Evolutionary conservation across 2,329 filamentous ascomycete species (phyloP), one percentile per base, ranked within the genome.

Genomic region (Fusarium sp.): DNA sequence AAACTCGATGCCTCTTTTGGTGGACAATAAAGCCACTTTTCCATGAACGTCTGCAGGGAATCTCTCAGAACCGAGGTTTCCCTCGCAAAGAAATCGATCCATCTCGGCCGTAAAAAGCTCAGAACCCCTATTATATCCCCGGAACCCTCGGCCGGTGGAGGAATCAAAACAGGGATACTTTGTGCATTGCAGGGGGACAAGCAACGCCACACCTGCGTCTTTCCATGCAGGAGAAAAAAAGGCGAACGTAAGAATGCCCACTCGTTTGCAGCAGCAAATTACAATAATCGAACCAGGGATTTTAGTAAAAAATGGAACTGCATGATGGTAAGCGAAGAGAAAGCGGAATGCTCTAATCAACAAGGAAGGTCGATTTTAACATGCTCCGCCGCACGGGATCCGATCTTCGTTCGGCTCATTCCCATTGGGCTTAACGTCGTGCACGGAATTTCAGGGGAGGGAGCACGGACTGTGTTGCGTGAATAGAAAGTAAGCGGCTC

Each of bases 341-440:
- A 49, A 19, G 28, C 28, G 28, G 28, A 5, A 32, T 32, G 28
- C 28, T 4, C 14, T 32, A 14, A 32, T 32, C 6, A 32, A 32
- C 28, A 49, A 49, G 51, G 51, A 54, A 38, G 51, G 30, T 30
- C 43, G 28, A 19, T 52, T 52, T 52, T 21, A 43, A 47, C 11
- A 26, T 34, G 50, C 19, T 12, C 36, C 43, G 17, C n/a, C 34
- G 34, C 43, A 7, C 43, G 43, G 51, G 49, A 28, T 28, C 49
- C 51, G 51, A 54, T 38, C 51, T 49, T 23, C 43, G 30, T 23
- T 46, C 23, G 19, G 30, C 28, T 4, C 12, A 11, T 15, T 36
- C 50, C 50, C 50, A 21, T 53, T 4, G 9, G 21, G 28, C 14
- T 36, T 47, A 36, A 32, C 10, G 6, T 7, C 28, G 28, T 14